These are phyloP conservation scores for Hippophae rhamnoides DNA, from an alignment of 306 rosid species.

Conservation along the genomic window DNA sequence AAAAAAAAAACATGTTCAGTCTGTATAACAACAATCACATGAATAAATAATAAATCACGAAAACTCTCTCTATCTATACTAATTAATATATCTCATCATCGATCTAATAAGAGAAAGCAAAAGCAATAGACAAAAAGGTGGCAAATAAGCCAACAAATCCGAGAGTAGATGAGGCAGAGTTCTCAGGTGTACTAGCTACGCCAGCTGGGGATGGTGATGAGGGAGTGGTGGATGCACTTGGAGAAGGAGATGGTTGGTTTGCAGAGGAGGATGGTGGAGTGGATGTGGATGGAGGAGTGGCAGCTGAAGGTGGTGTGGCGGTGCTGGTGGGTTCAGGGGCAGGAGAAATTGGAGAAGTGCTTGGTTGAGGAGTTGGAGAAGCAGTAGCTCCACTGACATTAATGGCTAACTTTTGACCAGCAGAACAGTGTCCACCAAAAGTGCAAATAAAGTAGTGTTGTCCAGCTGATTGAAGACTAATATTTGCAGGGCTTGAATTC, in stretches of 20 bases:
- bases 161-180: too few relatives aligned
- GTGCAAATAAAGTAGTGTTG: constrained; percentile 50
- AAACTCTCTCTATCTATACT: too few relatives aligned
- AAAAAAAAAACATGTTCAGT: too few relatives aligned
- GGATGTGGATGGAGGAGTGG: constrained; percentile 1
- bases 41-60: too few relatives aligned
- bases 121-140: too few relatives aligned
- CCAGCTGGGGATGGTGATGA: too few relatives aligned
- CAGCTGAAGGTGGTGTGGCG: neutral
- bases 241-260: neutral
- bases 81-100: too few relatives aligned
- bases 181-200: too few relatives aligned
- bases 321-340: neutral
- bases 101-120: too few relatives aligned
- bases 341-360: constrained; percentile 11
- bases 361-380: constrained; percentile 38
- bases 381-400: constrained; percentile 35
- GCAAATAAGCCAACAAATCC: too few relatives aligned
- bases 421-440: constrained; percentile 26
- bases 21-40: too few relatives aligned
- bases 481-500: constrained; percentile 24
- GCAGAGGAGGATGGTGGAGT: constrained; percentile 3
- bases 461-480: constrained; percentile 32
- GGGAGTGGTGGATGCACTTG: too few relatives aligned
- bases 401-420: constrained; percentile 48